Evolutionary conservation across 2,329 filamentous ascomycete species (phyloP).

Genomic region (Alternaria gaisen): DNA sequence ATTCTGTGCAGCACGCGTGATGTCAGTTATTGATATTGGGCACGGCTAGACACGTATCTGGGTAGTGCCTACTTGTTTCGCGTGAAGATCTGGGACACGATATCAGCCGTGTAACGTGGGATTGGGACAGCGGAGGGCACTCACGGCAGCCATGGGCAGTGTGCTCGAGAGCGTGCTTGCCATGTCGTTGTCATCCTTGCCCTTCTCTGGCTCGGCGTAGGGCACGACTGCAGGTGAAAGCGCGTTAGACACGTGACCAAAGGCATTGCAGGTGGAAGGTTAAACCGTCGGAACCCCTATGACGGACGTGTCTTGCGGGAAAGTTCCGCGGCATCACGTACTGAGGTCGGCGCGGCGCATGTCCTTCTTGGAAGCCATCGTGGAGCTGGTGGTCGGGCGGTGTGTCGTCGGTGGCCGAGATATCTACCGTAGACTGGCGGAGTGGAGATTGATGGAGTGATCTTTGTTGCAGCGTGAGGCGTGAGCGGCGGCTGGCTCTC

Average conservation of each 20-base stretch:
- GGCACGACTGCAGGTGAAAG: constrained; percentile 73
- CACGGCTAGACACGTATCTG: constrained; percentile 10
- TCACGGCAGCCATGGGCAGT: constrained; percentile 88
- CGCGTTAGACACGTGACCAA: constrained; percentile 43
- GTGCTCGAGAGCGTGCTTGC: constrained; percentile 77
- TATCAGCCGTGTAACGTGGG: constrained; percentile 40
- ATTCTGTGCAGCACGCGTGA: constrained; percentile 56
- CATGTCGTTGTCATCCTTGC: constrained; percentile 73
- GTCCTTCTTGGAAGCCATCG: constrained; percentile 76
- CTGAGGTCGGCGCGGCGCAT: constrained; percentile 78
- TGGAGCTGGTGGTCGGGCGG: constrained; percentile 29
- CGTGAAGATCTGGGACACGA: constrained; percentile 75
- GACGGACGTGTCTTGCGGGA: not conserved
- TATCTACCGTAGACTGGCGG: constrained; percentile 14
- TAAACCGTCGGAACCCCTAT: constrained; percentile 9
- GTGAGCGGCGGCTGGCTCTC: constrained; percentile 8
- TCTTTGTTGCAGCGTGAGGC: constrained; percentile 13
- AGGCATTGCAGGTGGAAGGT: not conserved
- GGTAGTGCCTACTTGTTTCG: constrained; percentile 73
- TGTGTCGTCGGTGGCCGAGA: constrained; percentile 18
- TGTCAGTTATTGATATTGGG: constrained; percentile 27
- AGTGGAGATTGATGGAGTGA: constrained; percentile 26
- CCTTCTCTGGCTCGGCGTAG: constrained; percentile 78
- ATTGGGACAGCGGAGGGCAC: constrained; percentile 38
- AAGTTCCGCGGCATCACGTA: constrained; percentile 55